Evolutionary conservation across 352 stramenopile species (phyloP).

Genomic region (Globisporangium polare): DNA sequence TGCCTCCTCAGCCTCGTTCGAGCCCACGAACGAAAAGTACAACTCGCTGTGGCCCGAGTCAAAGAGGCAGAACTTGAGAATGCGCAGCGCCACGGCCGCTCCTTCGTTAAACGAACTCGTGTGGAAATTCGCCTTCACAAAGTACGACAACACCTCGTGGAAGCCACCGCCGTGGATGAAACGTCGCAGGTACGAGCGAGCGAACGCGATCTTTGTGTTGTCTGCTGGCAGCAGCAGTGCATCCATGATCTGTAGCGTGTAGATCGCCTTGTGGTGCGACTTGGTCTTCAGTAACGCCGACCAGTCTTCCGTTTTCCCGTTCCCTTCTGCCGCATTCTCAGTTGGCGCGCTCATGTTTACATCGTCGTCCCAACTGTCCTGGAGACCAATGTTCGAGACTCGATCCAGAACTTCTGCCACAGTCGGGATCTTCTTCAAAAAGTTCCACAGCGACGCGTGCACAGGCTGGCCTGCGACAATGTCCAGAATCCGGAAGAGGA

Average conservation of each 20-base stretch:
- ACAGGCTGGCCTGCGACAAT: conserved; percentile 51
- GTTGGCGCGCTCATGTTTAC: conserved; percentile 36
- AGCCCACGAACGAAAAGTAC: conserved; percentile 27
- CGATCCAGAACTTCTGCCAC: conserved; percentile 59
- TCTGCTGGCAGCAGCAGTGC: conserved; percentile 75
- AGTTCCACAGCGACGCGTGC: conserved; percentile 70
- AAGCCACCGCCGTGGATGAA: conserved; percentile 80
- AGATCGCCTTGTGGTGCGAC: conserved; percentile 82
- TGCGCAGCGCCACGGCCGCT: conserved; percentile 72
- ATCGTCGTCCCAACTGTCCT: conserved; percentile 28
- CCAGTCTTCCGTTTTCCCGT: conserved; percentile 45
- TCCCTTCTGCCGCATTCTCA: conserved; percentile 2
- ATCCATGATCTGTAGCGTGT: conserved; percentile 87
- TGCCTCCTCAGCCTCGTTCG: conserved; percentile 15
- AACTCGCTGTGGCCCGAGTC: conserved; percentile 56
- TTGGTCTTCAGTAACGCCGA: conserved; percentile 59
- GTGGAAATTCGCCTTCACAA: conserved; percentile 67
- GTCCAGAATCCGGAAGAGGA: conserved; percentile 82
- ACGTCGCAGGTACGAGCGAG: conserved; percentile 54
- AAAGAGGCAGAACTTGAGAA: conserved; percentile 84
- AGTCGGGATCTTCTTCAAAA: conserved; percentile 83
- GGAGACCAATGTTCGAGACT: conserved; percentile 50
- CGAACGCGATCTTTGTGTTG: conserved; percentile 46
- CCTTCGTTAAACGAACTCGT: conserved; percentile 81
- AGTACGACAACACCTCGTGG: conserved; percentile 81